Conservation (phyloP, 306 rosid species). For the Vigna nakashimae region DNA sequence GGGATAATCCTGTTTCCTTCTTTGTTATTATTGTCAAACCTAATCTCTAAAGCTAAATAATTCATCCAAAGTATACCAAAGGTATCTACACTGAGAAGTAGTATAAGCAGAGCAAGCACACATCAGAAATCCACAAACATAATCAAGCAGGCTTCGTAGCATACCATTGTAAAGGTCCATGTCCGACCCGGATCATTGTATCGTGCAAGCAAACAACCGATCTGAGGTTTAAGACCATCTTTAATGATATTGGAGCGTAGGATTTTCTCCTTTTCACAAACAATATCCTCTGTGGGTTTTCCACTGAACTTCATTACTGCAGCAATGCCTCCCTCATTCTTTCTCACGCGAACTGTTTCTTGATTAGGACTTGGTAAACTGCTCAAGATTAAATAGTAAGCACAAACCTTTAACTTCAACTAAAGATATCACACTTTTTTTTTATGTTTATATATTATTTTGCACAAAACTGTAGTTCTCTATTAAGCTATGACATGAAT, state of each 20-base stretch:
- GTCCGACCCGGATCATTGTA: conserved; percentile 97
- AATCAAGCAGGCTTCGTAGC: conserved; percentile 27
- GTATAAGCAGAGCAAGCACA: conserved; percentile 21
- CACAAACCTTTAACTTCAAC: conserved; percentile 4
- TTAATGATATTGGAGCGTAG: conserved; percentile 59
- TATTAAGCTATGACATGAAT: not conserved
- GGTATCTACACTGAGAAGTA: conserved; percentile 4
- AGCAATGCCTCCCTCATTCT: conserved; percentile 75
- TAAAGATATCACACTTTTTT: not conserved
- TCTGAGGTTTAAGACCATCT: conserved; percentile 74
- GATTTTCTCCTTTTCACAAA: conserved; percentile 59
- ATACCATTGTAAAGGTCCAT: conserved; percentile 77
- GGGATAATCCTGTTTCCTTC: not conserved
- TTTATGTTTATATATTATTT: not conserved
- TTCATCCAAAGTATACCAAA: not conserved
- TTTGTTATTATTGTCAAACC: not conserved
- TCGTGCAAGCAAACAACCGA: conserved; percentile 89
- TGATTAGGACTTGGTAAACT: conserved; percentile 88
- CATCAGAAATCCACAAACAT: conserved; percentile 22
- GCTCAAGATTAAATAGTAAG: conserved; percentile 39
- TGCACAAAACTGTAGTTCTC: conserved; percentile 4
- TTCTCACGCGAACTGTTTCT: conserved; percentile 70
- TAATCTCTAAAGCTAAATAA: not conserved
- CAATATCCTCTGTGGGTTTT: conserved; percentile 66
- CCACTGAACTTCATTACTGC: conserved; percentile 90